Percentiles rank a stretch among this genome's conserved stretches.
Evolutionary conservation across 192 early-diverging fungal genomes (phyloP).

Genomic region (Coemansia sp.): DNA sequence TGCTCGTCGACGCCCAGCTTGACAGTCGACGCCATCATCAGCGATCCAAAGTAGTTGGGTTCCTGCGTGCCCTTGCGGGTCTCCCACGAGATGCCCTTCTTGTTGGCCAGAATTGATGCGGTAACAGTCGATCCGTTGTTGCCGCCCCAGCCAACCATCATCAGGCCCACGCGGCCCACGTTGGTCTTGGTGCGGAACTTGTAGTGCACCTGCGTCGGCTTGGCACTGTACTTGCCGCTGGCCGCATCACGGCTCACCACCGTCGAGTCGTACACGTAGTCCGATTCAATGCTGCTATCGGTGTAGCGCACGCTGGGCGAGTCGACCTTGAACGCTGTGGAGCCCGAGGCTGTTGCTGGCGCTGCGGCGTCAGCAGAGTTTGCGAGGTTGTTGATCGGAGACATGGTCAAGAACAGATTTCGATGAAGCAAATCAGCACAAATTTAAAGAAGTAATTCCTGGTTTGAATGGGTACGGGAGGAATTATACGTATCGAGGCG

Average conservation of each 20-base stretch:
- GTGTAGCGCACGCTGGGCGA: conserved; percentile 88
- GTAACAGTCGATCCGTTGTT: conserved; percentile 99
- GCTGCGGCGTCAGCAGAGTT: conserved; percentile 29
- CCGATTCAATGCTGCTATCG: conserved; percentile 71
- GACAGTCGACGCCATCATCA: conserved; percentile 94
- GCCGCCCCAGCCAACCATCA: conserved; percentile 99
- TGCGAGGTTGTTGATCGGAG: conserved; percentile 38
- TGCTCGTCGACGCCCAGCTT: conserved; percentile 85
- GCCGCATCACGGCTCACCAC: conserved; percentile 67
- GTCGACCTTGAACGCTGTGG: conserved; percentile 76
- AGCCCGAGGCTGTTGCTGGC: conserved; percentile 33
- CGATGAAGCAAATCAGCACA: conserved; percentile 19
- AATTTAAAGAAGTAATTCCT: conserved; percentile 8
- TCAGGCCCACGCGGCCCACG: conserved; percentile 74
- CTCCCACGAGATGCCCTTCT: conserved; percentile 79
- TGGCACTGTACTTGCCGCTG: conserved; percentile 65
- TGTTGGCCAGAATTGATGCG: conserved; percentile 95
- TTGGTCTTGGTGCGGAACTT: conserved; percentile 82
- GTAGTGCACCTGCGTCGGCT: conserved; percentile 85
- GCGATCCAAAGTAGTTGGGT: conserved; percentile 97
- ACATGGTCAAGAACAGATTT: conserved; percentile 15
- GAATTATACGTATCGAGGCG: conserved; percentile 60
- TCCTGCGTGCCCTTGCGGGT: conserved; percentile 89
- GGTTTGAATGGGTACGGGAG: not conserved
- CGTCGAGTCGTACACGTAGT: conserved; percentile 90